These are phyloP conservation scores for Fagopyrum homotropicum DNA, from an alignment of 148 eudicot genomes.

Conservation along the genomic window DNA sequence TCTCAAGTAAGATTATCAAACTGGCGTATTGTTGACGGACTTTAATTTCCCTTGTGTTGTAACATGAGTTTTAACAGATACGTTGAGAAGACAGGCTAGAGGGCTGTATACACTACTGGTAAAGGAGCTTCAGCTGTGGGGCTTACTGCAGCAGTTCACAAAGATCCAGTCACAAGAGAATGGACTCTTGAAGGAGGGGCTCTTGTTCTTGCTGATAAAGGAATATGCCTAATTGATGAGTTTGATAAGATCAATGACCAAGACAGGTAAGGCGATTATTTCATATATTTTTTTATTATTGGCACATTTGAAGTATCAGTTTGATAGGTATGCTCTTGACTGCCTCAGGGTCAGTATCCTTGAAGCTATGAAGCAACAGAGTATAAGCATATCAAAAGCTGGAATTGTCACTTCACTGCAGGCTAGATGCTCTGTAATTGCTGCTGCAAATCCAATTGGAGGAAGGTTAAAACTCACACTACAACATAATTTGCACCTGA, in stretches of 20 bases:
- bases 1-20: slow-evolving; percentile 56
- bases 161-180: slow-evolving; percentile 94
- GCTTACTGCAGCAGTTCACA: slow-evolving; percentile 95
- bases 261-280: slow-evolving; percentile 47
- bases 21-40: neutral
- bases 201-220: slow-evolving; percentile 93
- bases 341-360: slow-evolving; percentile 84
- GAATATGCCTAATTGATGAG: slow-evolving; percentile 92
- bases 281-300: neutral
- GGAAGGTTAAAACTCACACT: slow-evolving; percentile 51
- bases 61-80: slow-evolving; percentile 35
- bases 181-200: slow-evolving; percentile 99
- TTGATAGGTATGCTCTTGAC: neutral
- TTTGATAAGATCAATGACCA: slow-evolving; percentile 99
- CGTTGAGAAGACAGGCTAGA: slow-evolving; percentile 93
- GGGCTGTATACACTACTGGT: slow-evolving; percentile 95
- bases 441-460: slow-evolving; percentile 98
- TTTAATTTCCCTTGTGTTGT: neutral
- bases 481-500: too few relatives aligned
- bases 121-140: slow-evolving; percentile 99
- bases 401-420: slow-evolving; percentile 98
- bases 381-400: slow-evolving; percentile 98
- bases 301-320: neutral
- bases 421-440: slow-evolving; percentile 97
- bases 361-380: slow-evolving; percentile 99